phyloP scores from a whole-genome alignment of 2,329 filamentous ascomycete species.

The Colletotrichum endophyticum region DNA sequence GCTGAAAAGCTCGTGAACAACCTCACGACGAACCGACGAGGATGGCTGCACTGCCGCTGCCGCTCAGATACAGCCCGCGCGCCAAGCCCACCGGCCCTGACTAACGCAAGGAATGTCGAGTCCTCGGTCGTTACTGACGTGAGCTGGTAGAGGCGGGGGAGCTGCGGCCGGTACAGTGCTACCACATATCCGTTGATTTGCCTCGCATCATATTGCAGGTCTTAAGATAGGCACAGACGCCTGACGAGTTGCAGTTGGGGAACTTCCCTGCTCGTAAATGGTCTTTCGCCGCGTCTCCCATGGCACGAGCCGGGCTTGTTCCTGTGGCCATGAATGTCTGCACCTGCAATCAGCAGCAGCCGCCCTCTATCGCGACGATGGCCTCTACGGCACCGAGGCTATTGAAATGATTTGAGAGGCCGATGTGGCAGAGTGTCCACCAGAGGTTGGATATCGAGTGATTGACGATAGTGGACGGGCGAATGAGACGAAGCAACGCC shows the following conservation, averaged over 20 bases:
- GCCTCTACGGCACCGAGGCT: not conserved
- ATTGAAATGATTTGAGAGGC: not conserved
- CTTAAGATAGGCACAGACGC: conserved; percentile 2
- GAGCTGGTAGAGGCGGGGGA: not conserved
- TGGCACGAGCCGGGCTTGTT: not conserved
- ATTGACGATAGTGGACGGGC: not conserved
- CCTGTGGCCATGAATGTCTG: not conserved
- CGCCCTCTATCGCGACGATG: not conserved
- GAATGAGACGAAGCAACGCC: not conserved
- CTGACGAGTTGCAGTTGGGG: not conserved
- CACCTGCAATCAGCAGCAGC: not conserved
- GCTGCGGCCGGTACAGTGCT: not conserved
- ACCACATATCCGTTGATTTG: not conserved
- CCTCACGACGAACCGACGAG: not conserved
- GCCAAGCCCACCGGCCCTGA: not conserved
- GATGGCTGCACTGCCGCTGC: not conserved
- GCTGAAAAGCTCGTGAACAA: not conserved
- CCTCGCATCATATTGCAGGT: conserved; percentile 1
- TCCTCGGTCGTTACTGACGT: not conserved
- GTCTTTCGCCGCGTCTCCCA: not conserved
- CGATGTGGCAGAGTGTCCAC: not conserved
- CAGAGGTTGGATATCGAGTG: not conserved
- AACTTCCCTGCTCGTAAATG: not conserved
- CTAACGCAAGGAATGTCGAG: not conserved
- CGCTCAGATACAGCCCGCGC: not conserved